Evolutionary conservation across 2,329 filamentous ascomycete genomes (phyloP), one percentile per base, ranked within the genome.

Genomic region (Nigrospora oryzae): DNA sequence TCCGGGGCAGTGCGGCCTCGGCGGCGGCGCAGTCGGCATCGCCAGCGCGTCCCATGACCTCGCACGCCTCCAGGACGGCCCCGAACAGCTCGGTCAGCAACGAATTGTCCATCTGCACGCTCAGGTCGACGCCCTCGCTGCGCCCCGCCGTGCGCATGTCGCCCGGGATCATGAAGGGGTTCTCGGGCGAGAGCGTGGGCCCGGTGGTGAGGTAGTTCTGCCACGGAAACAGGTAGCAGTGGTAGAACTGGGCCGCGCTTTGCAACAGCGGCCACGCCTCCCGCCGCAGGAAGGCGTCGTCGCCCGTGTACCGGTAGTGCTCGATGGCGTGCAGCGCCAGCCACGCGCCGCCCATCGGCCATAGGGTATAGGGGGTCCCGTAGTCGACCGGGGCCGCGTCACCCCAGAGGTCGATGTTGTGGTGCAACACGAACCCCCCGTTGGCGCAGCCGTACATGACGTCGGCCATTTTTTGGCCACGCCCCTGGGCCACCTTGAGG

Each of bases 291-390:
- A 66, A 62, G 1, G 49, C 33, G 14, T 45, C 43, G 43, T 67
- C 55, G 1, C 56, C 50, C 2, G 56, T 63, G 44, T 65, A 69
- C 5, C 52, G 54, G 43, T 64, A 67, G 40, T 63, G 59, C 44
- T 70, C 63, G 48, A 65, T 63, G 15, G 63, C 53, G 47, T 70
- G 65, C 37, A 55, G 57, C 15, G 60, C 60, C 7, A 71, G 47
- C 68, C 67, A 71, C 8, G 63, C 64, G 0, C 58, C 62, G 13
- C 65, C 63, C 44, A 69, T 54, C 1, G 65, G 65, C 67, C 67
- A 70, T 46, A 62, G 53, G 3, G 55, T 63, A 8, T 51, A 54
- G 5, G 53, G 51, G 4, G 51, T 50, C 8, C 44, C 59, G 11
- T 54, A 56, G 44, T 66, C 65, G 5, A 61, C 56, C 0, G 65